Evolutionary conservation across 169 alveolate species (phyloP).

Genomic region (Amoebophrya sp.): DNA sequence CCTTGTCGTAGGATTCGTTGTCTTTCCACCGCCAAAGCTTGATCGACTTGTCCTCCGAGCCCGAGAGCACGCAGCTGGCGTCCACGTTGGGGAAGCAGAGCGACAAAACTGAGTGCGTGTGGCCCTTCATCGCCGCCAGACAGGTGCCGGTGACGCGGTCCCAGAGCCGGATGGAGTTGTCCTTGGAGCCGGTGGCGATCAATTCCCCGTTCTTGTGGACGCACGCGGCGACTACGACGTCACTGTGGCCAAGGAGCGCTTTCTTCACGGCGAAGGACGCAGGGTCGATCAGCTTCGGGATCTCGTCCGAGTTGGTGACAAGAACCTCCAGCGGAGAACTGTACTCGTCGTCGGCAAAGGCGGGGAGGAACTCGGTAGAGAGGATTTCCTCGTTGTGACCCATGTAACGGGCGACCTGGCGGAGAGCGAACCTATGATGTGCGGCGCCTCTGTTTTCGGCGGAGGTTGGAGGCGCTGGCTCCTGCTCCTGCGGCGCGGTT

Average conservation of each 20-base stretch:
- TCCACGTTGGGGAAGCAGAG: not conserved
- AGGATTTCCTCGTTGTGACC: not conserved
- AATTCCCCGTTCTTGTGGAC: not conserved
- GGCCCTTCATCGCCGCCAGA: not conserved
- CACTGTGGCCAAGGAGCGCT: not conserved
- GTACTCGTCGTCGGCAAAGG: too few relatives aligned
- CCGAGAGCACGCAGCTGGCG: constrained; percentile 13
- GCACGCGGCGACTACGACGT: not conserved
- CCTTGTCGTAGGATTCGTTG: not conserved
- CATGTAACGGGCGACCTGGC: not conserved
- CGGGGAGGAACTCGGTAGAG: not conserved
- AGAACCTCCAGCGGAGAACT: not conserved
- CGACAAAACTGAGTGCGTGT: not conserved
- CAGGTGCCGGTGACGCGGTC: not conserved
- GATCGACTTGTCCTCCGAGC: constrained; percentile 50
- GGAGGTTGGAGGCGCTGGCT: too few relatives aligned
- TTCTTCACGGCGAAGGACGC: not conserved
- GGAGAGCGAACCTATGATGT: not conserved
- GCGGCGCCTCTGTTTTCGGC: too few relatives aligned
- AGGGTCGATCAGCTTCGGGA: not conserved
- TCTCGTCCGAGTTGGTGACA: not conserved
- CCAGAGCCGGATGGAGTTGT: not conserved
- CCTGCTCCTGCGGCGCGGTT: too few relatives aligned
- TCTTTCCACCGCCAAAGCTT: constrained; percentile 41
- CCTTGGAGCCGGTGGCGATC: not conserved